Base-by-base conservation (phyloP, 1,284 basidiomycete genomes). In the Apiotrichum siamense region DNA sequence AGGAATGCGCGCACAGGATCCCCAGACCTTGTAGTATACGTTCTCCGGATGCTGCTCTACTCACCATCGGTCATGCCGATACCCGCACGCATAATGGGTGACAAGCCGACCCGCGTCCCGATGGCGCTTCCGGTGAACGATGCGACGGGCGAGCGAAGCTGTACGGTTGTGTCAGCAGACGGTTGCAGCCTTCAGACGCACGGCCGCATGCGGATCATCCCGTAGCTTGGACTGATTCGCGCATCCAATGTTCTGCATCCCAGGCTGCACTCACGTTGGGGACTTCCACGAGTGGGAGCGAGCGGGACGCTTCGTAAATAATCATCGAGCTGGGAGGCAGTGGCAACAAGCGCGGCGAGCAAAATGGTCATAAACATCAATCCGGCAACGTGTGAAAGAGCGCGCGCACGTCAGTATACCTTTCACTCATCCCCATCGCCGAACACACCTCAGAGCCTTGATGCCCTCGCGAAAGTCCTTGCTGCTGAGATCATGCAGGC, bases 1-100 rank as follows among this genome's bases (percentile, higher is more conserved):
- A n/a, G n/a, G n/a, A n/a, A n/a, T n/a, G n/a, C n/a, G n/a, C n/a
- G n/a, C n/a, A n/a, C n/a, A n/a, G n/a, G n/a, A n/a, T n/a, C n/a
- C n/a, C n/a, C n/a, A n/a, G n/a, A n/a, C n/a, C n/a, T n/a, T n/a
- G n/a, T n/a, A n/a, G n/a, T n/a, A n/a, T n/a, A n/a, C n/a, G n/a
- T n/a, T n/a, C n/a, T n/a, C n/a, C n/a, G n/a, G n/a, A n/a, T n/a
- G n/a, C n/a, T 31, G 29, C 20, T 1, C 4, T 4, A 61, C 72
- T 38, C 69, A 55, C 87, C 83, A 61, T 96, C 90, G 0, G 87
- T 83, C 88, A 97, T 92, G n/a, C 90, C 90, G 51, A 93, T 77
- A 20, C 93, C 93, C 15, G 93, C 93, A 44, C 93, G 84, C 50
- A 97, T 77, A 64, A 97, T 89, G 29, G 93, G 93, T 3, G 88